Evolutionary conservation across 768 basidiomycete species (phyloP).

Genomic region (Erythrobasidium yunnanense): DNA sequence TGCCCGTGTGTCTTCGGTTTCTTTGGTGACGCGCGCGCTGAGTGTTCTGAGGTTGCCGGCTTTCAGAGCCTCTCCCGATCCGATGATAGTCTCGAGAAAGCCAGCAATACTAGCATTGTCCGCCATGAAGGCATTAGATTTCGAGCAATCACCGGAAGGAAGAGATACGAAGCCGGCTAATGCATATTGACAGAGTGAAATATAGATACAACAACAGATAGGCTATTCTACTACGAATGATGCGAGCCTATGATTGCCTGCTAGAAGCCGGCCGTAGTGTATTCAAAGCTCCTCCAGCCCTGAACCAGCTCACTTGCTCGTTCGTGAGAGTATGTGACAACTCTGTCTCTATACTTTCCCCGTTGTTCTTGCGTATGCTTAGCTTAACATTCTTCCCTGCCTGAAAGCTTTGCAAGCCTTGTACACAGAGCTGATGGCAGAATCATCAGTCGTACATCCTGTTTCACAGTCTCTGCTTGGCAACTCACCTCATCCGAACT

Average conservation of each 20-base stretch:
- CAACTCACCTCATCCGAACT: constrained; percentile 45
- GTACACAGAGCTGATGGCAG: constrained; percentile 71
- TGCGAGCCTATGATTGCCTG: background rate
- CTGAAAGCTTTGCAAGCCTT: constrained; percentile 75
- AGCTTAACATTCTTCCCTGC: constrained; percentile 85
- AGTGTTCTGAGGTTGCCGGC: constrained; percentile 2
- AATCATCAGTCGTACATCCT: constrained; percentile 86
- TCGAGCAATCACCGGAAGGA: too few species aligned
- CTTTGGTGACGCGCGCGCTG: constrained; percentile 8
- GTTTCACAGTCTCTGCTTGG: constrained; percentile 41
- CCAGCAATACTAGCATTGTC: background rate
- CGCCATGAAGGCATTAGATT: too few species aligned
- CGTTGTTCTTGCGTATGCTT: constrained; percentile 54
- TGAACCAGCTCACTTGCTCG: constrained; percentile 54
- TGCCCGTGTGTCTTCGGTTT: constrained; percentile 7
- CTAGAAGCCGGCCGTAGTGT: too few species aligned
- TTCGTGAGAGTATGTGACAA: constrained; percentile 92
- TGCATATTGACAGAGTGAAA: too few species aligned
- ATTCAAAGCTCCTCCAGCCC: background rate
- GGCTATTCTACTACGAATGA: too few species aligned
- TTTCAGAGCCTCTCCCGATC: background rate
- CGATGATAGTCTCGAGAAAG: constrained; percentile 15
- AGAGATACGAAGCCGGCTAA: too few species aligned
- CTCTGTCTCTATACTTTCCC: constrained; percentile 51
- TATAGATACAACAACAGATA: too few species aligned